Base-by-base conservation (phyloP, 352 stramenopile species). In the Pythium folliculosum region DNA sequence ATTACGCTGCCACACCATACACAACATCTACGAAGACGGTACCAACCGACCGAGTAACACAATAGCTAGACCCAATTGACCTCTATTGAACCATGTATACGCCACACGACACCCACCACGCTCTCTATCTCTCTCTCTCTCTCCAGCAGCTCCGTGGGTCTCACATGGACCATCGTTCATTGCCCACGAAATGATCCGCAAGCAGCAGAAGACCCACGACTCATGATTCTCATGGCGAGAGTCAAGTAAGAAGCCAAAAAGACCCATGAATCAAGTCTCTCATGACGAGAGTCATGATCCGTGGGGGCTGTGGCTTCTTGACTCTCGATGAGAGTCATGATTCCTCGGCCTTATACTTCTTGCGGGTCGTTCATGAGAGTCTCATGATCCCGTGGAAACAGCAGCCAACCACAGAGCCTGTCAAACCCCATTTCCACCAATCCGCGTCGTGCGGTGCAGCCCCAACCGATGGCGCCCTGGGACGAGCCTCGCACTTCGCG, bases 401-500 rank as follows among this genome's bases (percentile, higher is more conserved):
- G 32, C 9, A 67, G 6, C 51, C 51, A 67, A 67, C 61, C 50
- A 55, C 0, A 49, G 2, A 14, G 0, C 17, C 19, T 7, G 4
- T 37, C 2, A 27, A 25, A 40, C 23, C 38, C 19, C 12, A 48
- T 64, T 59, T 60, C 12, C 51, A 25, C 63, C 44, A 69, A 64
- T 69, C 54, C 67, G 13, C 17, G 37, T 5, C 21, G 45, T 22
- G 21, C 23, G 12, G 55, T 44, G 38, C 38, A 37, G 5, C 32
- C 22, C 6, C 27, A 65, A 61, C 52, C 47, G 35, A 71, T 66
- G 52, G 56, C 25, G 57, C 6, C 21, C 19, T 71, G 23, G 16
- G 44, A 45, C 57, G 22, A 55, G 32, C 23, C 43, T n/a, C n/a
- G n/a, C 55, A 56, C 43, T 60, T 48, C 21, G 22, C 32, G 38